Evolutionary conservation across 805 yeast genomes (phyloP).

Genomic region (Pichia californica): DNA sequence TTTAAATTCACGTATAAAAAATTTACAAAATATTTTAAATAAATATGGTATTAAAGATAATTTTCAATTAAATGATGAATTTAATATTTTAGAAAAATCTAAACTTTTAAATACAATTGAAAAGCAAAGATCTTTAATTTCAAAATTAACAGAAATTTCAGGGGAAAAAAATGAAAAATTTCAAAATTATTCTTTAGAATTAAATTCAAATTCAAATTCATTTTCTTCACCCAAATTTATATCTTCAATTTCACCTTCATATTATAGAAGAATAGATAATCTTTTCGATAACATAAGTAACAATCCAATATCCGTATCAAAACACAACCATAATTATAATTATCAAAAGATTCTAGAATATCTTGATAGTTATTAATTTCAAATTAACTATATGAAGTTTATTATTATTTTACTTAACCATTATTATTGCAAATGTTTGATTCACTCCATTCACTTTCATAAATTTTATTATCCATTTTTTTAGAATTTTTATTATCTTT

Average conservation of each 20-base stretch:
- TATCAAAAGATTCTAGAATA: slow-evolving; percentile 1
- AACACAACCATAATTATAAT: neutral
- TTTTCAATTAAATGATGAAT: slow-evolving; percentile 2
- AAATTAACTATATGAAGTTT: too few species aligned
- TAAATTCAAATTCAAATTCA: neutral
- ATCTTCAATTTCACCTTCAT: neutral
- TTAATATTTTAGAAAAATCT: slow-evolving; percentile 5
- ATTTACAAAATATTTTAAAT: neutral
- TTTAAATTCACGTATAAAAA: neutral
- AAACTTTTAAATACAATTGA: slow-evolving; percentile 9
- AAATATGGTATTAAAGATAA: slow-evolving; percentile 7
- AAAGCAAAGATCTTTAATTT: slow-evolving; percentile 11
- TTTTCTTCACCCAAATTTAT: neutral
- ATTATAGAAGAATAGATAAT: slow-evolving; percentile 1
- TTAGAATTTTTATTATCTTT: too few species aligned
- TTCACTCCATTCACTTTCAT: too few species aligned
- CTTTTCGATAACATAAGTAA: slow-evolving; percentile 1
- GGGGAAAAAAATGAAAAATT: neutral
- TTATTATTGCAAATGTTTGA: too few species aligned
- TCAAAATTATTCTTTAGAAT: neutral
- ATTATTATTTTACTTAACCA: too few species aligned
- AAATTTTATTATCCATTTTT: too few species aligned
- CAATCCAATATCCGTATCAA: neutral
- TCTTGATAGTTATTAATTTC: too few species aligned
- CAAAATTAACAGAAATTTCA: neutral